Evolutionary conservation across 2,329 filamentous ascomycete genomes (phyloP).

Genomic region (Calonectria hongkongensis): DNA sequence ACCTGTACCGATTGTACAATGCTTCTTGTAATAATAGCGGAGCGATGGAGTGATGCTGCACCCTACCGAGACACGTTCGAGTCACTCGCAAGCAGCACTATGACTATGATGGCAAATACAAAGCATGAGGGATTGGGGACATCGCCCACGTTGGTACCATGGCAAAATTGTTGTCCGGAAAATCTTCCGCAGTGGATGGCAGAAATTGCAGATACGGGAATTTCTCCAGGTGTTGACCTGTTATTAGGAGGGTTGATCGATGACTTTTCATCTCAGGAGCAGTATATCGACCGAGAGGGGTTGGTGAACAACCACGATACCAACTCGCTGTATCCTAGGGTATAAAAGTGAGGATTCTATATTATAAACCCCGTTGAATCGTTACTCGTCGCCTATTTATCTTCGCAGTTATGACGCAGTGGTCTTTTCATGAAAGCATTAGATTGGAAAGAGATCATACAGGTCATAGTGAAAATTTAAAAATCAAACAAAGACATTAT

Average conservation of each 20-base stretch:
- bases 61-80: slow-evolving; percentile 60
- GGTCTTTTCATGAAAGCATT: too few relatives aligned
- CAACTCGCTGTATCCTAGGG: too few relatives aligned
- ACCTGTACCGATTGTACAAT: slow-evolving; percentile 58
- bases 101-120: slow-evolving; percentile 46
- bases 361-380: too few relatives aligned
- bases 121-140: background rate
- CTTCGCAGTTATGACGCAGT: too few relatives aligned
- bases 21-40: slow-evolving; percentile 56
- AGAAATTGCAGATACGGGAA: slow-evolving; percentile 33
- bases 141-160: background rate
- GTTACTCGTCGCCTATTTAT: too few relatives aligned
- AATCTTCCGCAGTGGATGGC: slow-evolving; percentile 37
- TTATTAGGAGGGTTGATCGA: slow-evolving; percentile 20
- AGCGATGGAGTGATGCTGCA: slow-evolving; percentile 55
- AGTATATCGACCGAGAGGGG: background rate
- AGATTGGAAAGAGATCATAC: too few relatives aligned
- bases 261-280: background rate
- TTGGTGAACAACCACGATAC: background rate
- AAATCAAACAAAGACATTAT: too few relatives aligned
- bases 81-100: slow-evolving; percentile 50
- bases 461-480: too few relatives aligned
- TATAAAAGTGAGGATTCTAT: background rate
- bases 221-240: slow-evolving; percentile 28
- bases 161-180: background rate